Base-by-base conservation (phyloP, 176 grass and related monocot genomes). In the Aegilops longissima region DNA sequence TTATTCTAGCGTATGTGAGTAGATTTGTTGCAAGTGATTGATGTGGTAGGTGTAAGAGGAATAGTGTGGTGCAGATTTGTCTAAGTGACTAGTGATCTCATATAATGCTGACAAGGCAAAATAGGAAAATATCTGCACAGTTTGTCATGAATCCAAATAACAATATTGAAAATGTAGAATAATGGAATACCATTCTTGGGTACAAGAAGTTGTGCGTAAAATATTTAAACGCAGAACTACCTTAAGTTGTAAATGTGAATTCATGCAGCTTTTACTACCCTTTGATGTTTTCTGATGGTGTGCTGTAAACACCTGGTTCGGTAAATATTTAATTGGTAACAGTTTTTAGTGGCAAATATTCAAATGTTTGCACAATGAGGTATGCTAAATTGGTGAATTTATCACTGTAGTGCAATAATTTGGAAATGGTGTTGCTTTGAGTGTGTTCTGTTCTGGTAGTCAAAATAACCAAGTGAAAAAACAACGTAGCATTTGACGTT, bases 261-360 rank as follows among this genome's bases (percentile, higher is more conserved):
- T 63, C 4, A 8, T 29, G 24, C 70, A 64, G 54, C 77, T 80
- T 80, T 36, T 52, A 74, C 63, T 75, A 75, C 14, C 30, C 36
- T 74, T 64, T 47, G 45, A 35, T 81, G 67, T 12, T n/a, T 73
- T 24, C 12, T 2, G 6, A 81, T 52, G 40, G 13, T 64, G 68
- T 73, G 62, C 18, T 64, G 40, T 35, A 9, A 44, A 73, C 25
- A 49, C 39, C 2, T 79, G 6, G 18, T 70, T 59, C 36, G 21
- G n/a, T 78, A 81, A 70, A 82, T 78, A 81, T 58, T 82, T 79
- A 75, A 21, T 49, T 65, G 25, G 39, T 30, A 73, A 80, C 27
- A 64, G 59, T 65, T 79, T 63, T 42, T 61, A 44, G 77, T 80
- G 78, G 38, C 8, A 66, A 31, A 66, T 66, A 47, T 80, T 11